phyloP scores from a whole-genome alignment of 805 yeast genomes.

The Cyberlindnera nakhonratchasimensis region DNA sequence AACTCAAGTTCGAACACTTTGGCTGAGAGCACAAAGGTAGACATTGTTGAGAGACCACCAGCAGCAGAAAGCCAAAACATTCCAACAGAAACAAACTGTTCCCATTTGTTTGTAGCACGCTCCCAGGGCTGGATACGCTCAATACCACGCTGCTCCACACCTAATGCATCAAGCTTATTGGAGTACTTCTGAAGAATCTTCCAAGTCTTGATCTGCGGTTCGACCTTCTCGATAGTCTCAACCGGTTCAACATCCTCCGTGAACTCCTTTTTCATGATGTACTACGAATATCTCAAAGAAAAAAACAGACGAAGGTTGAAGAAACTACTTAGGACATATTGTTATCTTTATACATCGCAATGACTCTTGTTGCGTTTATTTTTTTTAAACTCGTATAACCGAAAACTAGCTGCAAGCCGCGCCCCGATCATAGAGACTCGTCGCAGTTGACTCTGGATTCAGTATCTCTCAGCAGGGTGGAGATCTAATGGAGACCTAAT shows the following conservation, averaged over 20 bases:
- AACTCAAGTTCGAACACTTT: slow-evolving; percentile 66
- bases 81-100: slow-evolving; percentile 44
- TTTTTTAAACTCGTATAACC: background rate
- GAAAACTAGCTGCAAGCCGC: background rate
- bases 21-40: slow-evolving; percentile 76
- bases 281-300: background rate
- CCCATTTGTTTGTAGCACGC: slow-evolving; percentile 40
- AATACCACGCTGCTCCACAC: slow-evolving; percentile 79
- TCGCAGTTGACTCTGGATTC: background rate
- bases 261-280: slow-evolving; percentile 5
- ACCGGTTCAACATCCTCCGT: slow-evolving; percentile 10
- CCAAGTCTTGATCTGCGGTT: slow-evolving; percentile 25
- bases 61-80: slow-evolving; percentile 85
- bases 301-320: background rate
- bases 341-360: background rate
- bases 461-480: no score
- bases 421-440: no score
- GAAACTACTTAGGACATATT: background rate
- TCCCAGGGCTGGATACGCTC: slow-evolving; percentile 70
- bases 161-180: slow-evolving; percentile 45
- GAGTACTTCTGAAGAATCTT: slow-evolving; percentile 33
- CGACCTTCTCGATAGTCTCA: no score
- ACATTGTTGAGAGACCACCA: slow-evolving; percentile 88
- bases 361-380: background rate
- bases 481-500: no score